Conservation (phyloP, 2,329 filamentous ascomycete genomes). For the Nemania diffusa region DNA sequence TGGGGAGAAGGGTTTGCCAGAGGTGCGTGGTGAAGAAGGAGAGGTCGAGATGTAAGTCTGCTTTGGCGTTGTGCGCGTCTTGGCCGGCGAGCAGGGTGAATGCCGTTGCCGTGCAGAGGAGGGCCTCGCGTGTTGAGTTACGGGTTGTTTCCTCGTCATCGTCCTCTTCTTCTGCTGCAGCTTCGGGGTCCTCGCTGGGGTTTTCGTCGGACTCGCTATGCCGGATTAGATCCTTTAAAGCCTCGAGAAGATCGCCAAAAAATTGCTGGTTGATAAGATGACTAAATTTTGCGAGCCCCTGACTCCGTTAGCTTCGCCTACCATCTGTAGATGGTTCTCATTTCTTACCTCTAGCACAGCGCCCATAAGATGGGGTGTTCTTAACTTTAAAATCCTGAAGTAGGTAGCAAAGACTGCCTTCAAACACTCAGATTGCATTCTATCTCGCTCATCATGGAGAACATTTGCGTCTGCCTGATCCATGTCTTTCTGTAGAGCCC, state of each 20-base stretch:
- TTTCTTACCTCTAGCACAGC: conserved; percentile 65
- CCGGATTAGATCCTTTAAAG: conserved; percentile 89
- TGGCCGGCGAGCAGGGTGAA: conserved; percentile 96
- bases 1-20: conserved; percentile 82
- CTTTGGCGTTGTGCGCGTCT: conserved; percentile 85
- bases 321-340: not conserved
- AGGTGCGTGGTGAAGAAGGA: conserved; percentile 96
- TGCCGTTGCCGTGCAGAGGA: conserved; percentile 95
- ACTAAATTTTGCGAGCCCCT: conserved; percentile 87
- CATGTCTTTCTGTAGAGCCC: conserved; percentile 91
- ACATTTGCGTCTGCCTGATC: conserved; percentile 90
- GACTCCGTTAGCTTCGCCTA: conserved; percentile 54
- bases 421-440: conserved; percentile 93
- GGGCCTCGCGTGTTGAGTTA: conserved; percentile 84
- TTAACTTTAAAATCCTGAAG: conserved; percentile 90
- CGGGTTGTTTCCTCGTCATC: conserved; percentile 62
- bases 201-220: conserved; percentile 71
- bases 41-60: conserved; percentile 86
- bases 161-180: conserved; percentile 56
- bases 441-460: conserved; percentile 89
- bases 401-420: conserved; percentile 96
- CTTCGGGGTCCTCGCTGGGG: conserved; percentile 56
- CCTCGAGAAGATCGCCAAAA: conserved; percentile 95
- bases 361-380: conserved; percentile 89
- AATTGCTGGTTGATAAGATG: conserved; percentile 99